Percentiles rank a stretch among this genome's conserved stretches.
These are phyloP conservation scores for Fomitopsis palustris DNA, from an alignment of 1,284 basidiomycete genomes.

Conservation along the genomic window DNA sequence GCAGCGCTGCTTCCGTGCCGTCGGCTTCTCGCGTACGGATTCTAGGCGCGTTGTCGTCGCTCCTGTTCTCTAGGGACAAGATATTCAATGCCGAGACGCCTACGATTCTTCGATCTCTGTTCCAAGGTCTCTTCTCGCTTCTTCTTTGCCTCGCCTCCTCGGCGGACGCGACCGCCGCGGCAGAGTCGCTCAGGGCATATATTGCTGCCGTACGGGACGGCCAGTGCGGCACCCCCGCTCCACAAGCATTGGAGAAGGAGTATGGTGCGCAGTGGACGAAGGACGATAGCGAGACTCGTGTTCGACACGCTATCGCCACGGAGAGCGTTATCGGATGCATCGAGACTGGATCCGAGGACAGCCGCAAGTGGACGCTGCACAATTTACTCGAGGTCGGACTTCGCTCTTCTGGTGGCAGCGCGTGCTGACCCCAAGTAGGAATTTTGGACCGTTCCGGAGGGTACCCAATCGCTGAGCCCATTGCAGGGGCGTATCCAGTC, in stretches of 20 bases:
- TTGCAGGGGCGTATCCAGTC: conserved; percentile 30
- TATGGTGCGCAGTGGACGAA: conserved; percentile 31
- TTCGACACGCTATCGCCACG: conserved; percentile 26
- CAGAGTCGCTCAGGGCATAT: conserved; percentile 26
- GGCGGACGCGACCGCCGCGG: conserved; percentile 18
- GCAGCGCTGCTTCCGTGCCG: conserved; percentile 46
- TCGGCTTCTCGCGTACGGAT: conserved; percentile 44
- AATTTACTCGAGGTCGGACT: conserved; percentile 27
- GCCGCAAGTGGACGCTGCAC: conserved; percentile 30
- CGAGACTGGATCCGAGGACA: conserved; percentile 28
- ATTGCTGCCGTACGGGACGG: conserved; percentile 26
- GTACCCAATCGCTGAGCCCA: conserved; percentile 25
- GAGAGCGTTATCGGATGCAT: conserved; percentile 36
- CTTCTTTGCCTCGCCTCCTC: conserved; percentile 33
- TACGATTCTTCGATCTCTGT: conserved; percentile 47
- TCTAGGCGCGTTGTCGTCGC: conserved; percentile 43
- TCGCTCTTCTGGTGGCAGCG: not conserved
- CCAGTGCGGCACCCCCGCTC: conserved; percentile 28
- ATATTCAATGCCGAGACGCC: conserved; percentile 42
- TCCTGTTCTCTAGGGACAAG: conserved; percentile 45
- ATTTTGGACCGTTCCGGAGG: conserved; percentile 42
- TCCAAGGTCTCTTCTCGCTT: conserved; percentile 49
- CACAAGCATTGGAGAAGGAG: conserved; percentile 32
- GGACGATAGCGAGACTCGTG: conserved; percentile 25
- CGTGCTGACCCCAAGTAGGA: conserved; percentile 30